Percentiles rank a stretch among this genome's conserved stretches.
These are phyloP conservation scores for Elaphomyces granulatus DNA, from an alignment of 495 filamentous ascomycete species.

Conservation along the genomic window DNA sequence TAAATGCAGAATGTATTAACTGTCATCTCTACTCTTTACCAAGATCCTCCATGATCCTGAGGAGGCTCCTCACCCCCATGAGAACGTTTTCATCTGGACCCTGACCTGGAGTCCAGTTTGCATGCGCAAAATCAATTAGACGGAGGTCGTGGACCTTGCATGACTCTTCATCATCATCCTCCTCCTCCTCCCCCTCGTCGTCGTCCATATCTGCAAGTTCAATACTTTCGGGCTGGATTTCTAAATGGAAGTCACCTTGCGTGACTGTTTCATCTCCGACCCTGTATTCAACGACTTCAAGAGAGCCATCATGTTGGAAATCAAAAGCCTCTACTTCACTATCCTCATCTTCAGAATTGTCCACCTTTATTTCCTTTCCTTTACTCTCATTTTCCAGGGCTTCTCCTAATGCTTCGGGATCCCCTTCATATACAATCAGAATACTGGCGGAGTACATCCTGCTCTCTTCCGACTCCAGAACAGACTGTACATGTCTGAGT, in stretches of 20 bases:
- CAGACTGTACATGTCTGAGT: constrained; percentile 44
- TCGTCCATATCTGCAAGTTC: constrained; percentile 18
- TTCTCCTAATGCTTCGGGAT: constrained; percentile 48
- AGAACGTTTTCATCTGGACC: constrained; percentile 82
- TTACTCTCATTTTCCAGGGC: constrained; percentile 50
- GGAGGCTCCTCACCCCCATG: constrained; percentile 57
- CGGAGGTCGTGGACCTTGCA: constrained; percentile 70
- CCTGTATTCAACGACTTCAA: constrained; percentile 22
- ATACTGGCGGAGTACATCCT: constrained; percentile 90
- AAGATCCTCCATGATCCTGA: constrained; percentile 54
- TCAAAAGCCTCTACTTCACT: constrained; percentile 46
- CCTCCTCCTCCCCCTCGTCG: constrained; percentile 42
- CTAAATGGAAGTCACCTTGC: constrained; percentile 24
- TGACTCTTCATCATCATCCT: constrained; percentile 48
- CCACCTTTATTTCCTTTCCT: constrained; percentile 15
- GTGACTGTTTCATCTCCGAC: constrained; percentile 15
- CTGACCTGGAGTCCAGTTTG: constrained; percentile 66
- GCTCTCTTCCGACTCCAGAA: constrained; percentile 64
- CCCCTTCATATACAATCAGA: constrained; percentile 86
- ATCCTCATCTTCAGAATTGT: constrained; percentile 26
- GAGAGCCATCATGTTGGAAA: constrained; percentile 34
- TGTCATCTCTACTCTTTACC: constrained; percentile 22
- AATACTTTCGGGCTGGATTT: constrained; percentile 21
- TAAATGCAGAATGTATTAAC: too few species aligned
- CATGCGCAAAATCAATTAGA: constrained; percentile 95